Evolutionary conservation across 225 moss, liverwort and hornwort species (phyloP).

Genomic region (Marchantia paleacea): DNA sequence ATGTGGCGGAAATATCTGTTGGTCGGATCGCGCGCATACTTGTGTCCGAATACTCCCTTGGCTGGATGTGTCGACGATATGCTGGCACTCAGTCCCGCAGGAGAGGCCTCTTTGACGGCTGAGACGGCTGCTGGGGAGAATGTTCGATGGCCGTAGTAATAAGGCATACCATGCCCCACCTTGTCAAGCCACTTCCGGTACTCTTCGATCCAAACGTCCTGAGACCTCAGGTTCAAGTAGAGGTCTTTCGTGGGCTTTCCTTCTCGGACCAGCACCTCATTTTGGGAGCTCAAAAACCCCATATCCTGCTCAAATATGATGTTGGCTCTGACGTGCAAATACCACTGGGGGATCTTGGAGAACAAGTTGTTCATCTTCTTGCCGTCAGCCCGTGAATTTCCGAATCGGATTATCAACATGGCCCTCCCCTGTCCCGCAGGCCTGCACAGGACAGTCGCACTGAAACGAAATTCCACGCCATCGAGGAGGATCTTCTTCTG

Average conservation of each 20-base stretch:
- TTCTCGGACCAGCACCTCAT: conserved; percentile 45
- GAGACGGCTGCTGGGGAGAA: conserved; percentile 38
- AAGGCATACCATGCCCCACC: conserved; percentile 66
- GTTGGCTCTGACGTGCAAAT: conserved; percentile 43
- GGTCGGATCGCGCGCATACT: conserved; percentile 65
- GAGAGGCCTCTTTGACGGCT: conserved; percentile 62
- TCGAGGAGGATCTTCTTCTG: conserved; percentile 27
- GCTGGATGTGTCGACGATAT: conserved; percentile 53
- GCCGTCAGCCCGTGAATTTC: conserved; percentile 21
- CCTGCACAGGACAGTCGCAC: conserved; percentile 55
- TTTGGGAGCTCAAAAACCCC: conserved; percentile 80
- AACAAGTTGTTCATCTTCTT: background rate
- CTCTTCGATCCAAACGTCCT: conserved; percentile 66
- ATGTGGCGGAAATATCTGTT: conserved; percentile 74
- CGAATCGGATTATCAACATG: conserved; percentile 55
- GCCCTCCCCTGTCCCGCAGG: conserved; percentile 76
- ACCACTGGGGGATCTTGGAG: conserved; percentile 43
- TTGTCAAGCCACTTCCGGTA: conserved; percentile 69
- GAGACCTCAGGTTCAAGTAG: conserved; percentile 63
- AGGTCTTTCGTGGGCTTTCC: conserved; percentile 56
- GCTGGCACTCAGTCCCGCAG: conserved; percentile 55
- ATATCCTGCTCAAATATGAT: conserved; percentile 78
- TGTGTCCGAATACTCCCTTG: conserved; percentile 61
- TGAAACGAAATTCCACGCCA: conserved; percentile 19
- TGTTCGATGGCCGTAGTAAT: conserved; percentile 57